Evolutionary conservation across 306 rosid genomes (phyloP).

Genomic region (Rubus idaeus): DNA sequence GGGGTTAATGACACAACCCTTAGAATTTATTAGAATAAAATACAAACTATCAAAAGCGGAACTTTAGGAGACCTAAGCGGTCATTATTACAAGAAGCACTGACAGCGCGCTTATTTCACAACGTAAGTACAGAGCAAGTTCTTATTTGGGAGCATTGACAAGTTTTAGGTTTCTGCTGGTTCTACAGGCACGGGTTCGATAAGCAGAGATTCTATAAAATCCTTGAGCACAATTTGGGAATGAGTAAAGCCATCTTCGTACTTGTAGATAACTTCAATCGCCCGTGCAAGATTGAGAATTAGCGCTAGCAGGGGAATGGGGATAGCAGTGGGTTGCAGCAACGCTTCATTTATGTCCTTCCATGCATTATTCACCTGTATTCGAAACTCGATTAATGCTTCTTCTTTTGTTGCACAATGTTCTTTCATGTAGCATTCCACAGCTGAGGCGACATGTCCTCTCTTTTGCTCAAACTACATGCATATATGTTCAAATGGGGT

Average conservation of each 20-base stretch:
- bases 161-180: too few relatives aligned
- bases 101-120: too few relatives aligned
- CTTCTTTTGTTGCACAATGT: background rate
- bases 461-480: background rate
- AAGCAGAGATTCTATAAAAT: background rate
- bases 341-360: background rate
- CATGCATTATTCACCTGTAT: background rate
- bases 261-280: background rate
- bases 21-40: too few relatives aligned
- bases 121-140: too few relatives aligned
- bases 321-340: background rate
- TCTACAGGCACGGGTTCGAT: background rate
- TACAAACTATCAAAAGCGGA: too few relatives aligned
- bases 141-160: too few relatives aligned
- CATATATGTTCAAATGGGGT: too few relatives aligned
- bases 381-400: background rate
- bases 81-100: too few relatives aligned
- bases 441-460: background rate
- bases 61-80: too few relatives aligned
- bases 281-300: background rate
- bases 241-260: background rate
- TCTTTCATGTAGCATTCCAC: background rate
- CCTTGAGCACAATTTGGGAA: background rate
- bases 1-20: too few relatives aligned
- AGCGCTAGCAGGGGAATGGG: background rate